Percentiles rank a stretch among this genome's conserved stretches.
Evolutionary conservation across 2,329 filamentous ascomycete genomes (phyloP).

Genomic region (Aspergillus fischeri): DNA sequence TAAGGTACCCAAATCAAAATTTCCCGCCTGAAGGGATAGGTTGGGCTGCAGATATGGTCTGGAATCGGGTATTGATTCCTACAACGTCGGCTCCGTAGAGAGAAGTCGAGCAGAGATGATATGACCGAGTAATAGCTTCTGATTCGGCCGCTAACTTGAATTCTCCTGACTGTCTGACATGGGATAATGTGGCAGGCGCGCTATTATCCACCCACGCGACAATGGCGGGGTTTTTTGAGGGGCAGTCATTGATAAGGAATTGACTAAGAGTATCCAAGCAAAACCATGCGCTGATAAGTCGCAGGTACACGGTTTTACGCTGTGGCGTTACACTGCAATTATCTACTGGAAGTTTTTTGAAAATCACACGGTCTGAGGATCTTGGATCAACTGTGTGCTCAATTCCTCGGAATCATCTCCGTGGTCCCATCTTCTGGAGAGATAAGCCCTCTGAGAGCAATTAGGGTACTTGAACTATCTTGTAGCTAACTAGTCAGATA

Average conservation of each 20-base stretch:
- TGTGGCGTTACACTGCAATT: not conserved
- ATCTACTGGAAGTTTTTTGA: not conserved
- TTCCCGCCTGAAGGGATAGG: not conserved
- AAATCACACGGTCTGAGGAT: not conserved
- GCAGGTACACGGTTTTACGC: conserved; percentile 5
- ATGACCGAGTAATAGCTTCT: not conserved
- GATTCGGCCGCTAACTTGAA: not conserved
- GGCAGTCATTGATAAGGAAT: conserved; percentile 17
- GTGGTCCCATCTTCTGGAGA: not conserved
- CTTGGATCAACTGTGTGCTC: not conserved
- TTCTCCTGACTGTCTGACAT: not conserved
- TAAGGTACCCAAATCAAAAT: not conserved
- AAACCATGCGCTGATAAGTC: conserved; percentile 11
- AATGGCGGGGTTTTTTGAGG: conserved; percentile 21
- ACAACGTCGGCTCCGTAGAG: not conserved
- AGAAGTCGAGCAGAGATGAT: not conserved
- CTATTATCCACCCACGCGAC: conserved; percentile 19
- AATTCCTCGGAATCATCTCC: not conserved
- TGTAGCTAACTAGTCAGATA: not conserved
- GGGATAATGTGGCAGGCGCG: conserved; percentile 18
- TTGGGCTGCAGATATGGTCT: not conserved
- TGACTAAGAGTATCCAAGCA: not conserved
- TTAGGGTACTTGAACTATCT: not conserved
- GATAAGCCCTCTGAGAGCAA: not conserved
- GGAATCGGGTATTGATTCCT: not conserved